Evolutionary conservation across 179 eudicot genomes (phyloP).

Genomic region (Silene coronaria): DNA sequence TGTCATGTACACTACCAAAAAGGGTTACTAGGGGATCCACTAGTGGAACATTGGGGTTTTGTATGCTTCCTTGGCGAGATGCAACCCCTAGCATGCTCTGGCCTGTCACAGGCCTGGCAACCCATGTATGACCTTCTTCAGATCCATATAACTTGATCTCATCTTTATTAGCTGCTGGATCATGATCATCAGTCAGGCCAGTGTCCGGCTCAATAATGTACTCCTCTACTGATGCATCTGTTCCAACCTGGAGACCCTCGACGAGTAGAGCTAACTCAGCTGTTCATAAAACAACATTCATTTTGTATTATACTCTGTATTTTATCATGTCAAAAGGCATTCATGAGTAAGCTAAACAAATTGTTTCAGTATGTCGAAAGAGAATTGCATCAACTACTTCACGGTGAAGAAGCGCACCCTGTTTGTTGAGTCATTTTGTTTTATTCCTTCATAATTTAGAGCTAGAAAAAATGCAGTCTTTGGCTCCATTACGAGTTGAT

Average conservation of each 20-base stretch:
- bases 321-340: background rate
- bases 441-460: background rate
- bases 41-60: constrained; percentile 37
- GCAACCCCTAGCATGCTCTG: constrained; percentile 55
- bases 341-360: background rate
- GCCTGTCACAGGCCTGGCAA: constrained; percentile 64
- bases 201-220: constrained; percentile 64
- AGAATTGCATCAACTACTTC: background rate
- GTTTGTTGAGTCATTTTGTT: background rate
- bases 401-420: background rate
- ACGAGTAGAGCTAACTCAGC: constrained; percentile 82
- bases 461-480: background rate
- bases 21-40: constrained; percentile 75
- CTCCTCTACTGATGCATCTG: constrained; percentile 59
- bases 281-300: constrained; percentile 28
- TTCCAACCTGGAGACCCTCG: constrained; percentile 76
- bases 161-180: constrained; percentile 34
- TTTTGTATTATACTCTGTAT: constrained; percentile 15
- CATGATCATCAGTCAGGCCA: constrained; percentile 47
- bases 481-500: background rate
- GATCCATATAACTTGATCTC: constrained; percentile 57
- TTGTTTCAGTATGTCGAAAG: background rate
- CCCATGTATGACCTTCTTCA: constrained; percentile 61
- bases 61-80: constrained; percentile 67
- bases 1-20: constrained; percentile 69